phyloP scores from a whole-genome alignment of 306 rosid species.

The Ziziphus jujuba region DNA sequence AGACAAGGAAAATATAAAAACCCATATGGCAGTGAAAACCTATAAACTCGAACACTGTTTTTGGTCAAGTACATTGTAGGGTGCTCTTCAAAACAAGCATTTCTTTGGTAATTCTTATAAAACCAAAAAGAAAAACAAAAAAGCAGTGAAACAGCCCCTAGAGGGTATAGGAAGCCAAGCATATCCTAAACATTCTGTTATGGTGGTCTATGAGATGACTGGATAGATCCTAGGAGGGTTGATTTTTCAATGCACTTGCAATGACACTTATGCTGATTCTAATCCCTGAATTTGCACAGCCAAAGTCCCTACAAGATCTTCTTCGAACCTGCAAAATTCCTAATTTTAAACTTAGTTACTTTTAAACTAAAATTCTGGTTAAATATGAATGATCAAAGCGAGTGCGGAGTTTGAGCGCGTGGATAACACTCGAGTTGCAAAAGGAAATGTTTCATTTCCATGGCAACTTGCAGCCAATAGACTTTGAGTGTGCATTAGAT shows the following conservation, averaged over 20 bases:
- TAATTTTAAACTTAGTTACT: neutral
- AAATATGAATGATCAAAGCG: neutral
- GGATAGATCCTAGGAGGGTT: constrained; percentile 10
- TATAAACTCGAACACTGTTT: too few species aligned
- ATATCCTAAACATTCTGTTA: constrained; percentile 11
- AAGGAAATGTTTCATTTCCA: neutral
- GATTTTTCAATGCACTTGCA: constrained; percentile 27
- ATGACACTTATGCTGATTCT: constrained; percentile 41
- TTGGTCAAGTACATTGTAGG: too few species aligned
- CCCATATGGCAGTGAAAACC: too few species aligned
- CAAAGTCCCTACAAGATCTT: constrained; percentile 33
- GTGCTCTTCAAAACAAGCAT: too few species aligned
- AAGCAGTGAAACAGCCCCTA: too few species aligned
- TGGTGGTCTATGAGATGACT: neutral
- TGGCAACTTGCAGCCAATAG: constrained; percentile 15
- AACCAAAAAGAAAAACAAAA: too few species aligned
- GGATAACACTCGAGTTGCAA: neutral
- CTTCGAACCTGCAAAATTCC: constrained; percentile 26
- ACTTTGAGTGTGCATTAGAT: neutral
- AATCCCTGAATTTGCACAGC: neutral
- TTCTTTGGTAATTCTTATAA: too few species aligned
- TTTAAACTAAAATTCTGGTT: neutral
- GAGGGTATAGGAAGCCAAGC: constrained; percentile 22
- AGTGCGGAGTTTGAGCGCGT: neutral
- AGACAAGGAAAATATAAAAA: too few species aligned